Evolutionary conservation across 1,284 basidiomycete genomes (phyloP).

Genomic region (Apiotrichum sp.): DNA sequence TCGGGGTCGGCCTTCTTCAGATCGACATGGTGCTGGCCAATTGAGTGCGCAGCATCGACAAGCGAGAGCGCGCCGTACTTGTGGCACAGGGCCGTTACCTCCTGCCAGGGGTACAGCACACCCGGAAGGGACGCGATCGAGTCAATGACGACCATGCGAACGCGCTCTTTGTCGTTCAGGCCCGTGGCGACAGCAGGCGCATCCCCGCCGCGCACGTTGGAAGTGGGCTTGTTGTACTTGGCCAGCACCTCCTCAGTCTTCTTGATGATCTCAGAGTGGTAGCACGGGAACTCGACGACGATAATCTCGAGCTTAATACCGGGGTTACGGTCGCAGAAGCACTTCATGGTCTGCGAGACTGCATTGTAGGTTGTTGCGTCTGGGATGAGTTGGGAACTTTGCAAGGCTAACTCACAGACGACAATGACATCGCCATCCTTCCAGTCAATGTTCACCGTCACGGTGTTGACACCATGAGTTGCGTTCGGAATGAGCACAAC

Average conservation of each 20-base stretch:
- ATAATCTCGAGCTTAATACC: slow-evolving; percentile 55
- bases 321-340: slow-evolving; percentile 57
- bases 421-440: slow-evolving; percentile 53
- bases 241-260: slow-evolving; percentile 51
- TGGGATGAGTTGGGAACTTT: slow-evolving; percentile 28
- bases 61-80: slow-evolving; percentile 63
- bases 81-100: slow-evolving; percentile 63
- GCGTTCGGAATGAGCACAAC: slow-evolving; percentile 61
- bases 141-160: slow-evolving; percentile 68
- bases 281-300: slow-evolving; percentile 58
- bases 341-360: slow-evolving; percentile 55
- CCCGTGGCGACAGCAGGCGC: slow-evolving; percentile 25
- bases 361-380: slow-evolving; percentile 64
- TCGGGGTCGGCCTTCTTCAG: slow-evolving; percentile 60
- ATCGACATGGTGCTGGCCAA: slow-evolving; percentile 58
- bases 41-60: slow-evolving; percentile 77
- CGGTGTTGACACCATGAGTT: slow-evolving; percentile 61
- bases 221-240: slow-evolving; percentile 26
- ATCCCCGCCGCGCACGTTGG: background rate
- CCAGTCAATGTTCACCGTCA: slow-evolving; percentile 60
- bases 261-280: slow-evolving; percentile 57
- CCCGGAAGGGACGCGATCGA: slow-evolving; percentile 64
- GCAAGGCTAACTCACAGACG: slow-evolving; percentile 44
- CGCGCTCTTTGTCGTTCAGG: slow-evolving; percentile 25
- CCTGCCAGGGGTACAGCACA: slow-evolving; percentile 69